phyloP scores from a whole-genome alignment of 163 green algal genomes.

The Picocystis sp. region DNA sequence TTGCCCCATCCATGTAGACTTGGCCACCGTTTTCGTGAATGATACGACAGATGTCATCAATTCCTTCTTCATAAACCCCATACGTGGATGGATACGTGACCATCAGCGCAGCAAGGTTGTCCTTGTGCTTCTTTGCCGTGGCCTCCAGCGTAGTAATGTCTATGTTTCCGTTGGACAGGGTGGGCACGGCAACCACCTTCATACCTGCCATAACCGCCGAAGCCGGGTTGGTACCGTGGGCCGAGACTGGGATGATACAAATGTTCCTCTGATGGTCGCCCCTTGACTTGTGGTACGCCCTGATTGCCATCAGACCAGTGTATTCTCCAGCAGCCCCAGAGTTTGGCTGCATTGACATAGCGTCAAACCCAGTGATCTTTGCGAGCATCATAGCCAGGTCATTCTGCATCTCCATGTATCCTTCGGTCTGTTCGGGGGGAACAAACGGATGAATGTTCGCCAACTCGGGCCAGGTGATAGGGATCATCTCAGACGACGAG shows the following conservation, averaged over 20 bases:
- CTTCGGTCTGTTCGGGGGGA: constrained; percentile 67
- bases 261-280: constrained; percentile 77
- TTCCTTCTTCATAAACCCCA: constrained; percentile 92
- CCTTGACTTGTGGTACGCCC: constrained; percentile 72
- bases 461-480: constrained; percentile 94
- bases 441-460: constrained; percentile 90
- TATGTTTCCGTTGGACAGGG: constrained; percentile 73
- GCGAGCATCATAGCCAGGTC: constrained; percentile 25
- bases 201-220: constrained; percentile 88
- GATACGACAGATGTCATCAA: constrained; percentile 88
- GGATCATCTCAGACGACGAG: constrained; percentile 92
- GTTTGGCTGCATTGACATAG: constrained; percentile 47
- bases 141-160: constrained; percentile 77
- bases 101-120: constrained; percentile 90
- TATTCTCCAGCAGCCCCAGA: constrained; percentile 61
- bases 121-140: constrained; percentile 41
- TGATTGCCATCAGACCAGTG: constrained; percentile 92
- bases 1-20: constrained; percentile 99
- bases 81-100: constrained; percentile 98
- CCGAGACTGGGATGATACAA: constrained; percentile 95
- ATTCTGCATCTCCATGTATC: constrained; percentile 93
- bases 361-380: constrained; percentile 74
- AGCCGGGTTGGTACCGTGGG: constrained; percentile 96
- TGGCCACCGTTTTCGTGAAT: constrained; percentile 82
- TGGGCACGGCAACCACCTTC: constrained; percentile 63